Evolutionary conservation across 352 stramenopile genomes (phyloP).

Genomic region (Phytophthora uliginosa): DNA sequence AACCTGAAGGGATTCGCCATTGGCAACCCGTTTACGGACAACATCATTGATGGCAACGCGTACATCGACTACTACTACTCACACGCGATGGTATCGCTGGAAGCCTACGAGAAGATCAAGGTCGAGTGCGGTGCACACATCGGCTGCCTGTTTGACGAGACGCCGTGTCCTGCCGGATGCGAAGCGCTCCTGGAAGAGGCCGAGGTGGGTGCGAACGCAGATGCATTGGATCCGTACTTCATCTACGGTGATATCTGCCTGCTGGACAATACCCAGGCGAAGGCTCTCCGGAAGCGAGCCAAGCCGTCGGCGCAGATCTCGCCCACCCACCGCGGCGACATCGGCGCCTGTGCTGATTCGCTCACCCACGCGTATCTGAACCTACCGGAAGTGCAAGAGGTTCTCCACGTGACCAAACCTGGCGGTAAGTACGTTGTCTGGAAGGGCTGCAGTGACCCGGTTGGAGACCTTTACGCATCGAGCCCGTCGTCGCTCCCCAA

Average conservation of each 20-base stretch:
- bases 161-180: slow-evolving; percentile 53
- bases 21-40: slow-evolving; percentile 79
- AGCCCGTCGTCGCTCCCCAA: slow-evolving; percentile 69
- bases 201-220: slow-evolving; percentile 48
- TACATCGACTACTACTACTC: slow-evolving; percentile 92
- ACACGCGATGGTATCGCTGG: slow-evolving; percentile 85
- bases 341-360: slow-evolving; percentile 71
- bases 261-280: slow-evolving; percentile 63
- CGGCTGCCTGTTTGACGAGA: slow-evolving; percentile 67
- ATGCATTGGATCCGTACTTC: slow-evolving; percentile 80
- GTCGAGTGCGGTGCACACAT: slow-evolving; percentile 64
- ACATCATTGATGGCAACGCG: slow-evolving; percentile 65
- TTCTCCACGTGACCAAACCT: slow-evolving; percentile 56
- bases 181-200: slow-evolving; percentile 61
- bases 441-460: slow-evolving; percentile 74
- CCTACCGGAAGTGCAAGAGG: slow-evolving; percentile 61
- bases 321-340: slow-evolving; percentile 53
- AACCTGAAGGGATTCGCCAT: slow-evolving; percentile 85
- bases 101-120: slow-evolving; percentile 77
- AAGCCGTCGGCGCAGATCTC: slow-evolving; percentile 43
- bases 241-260: slow-evolving; percentile 89
- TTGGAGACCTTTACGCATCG: slow-evolving; percentile 65
- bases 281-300: slow-evolving; percentile 52
- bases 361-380: slow-evolving; percentile 81
- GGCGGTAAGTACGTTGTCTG: slow-evolving; percentile 52